phyloP scores from a whole-genome alignment of 2,329 filamentous ascomycete species.

The Verticillium isaacii region DNA sequence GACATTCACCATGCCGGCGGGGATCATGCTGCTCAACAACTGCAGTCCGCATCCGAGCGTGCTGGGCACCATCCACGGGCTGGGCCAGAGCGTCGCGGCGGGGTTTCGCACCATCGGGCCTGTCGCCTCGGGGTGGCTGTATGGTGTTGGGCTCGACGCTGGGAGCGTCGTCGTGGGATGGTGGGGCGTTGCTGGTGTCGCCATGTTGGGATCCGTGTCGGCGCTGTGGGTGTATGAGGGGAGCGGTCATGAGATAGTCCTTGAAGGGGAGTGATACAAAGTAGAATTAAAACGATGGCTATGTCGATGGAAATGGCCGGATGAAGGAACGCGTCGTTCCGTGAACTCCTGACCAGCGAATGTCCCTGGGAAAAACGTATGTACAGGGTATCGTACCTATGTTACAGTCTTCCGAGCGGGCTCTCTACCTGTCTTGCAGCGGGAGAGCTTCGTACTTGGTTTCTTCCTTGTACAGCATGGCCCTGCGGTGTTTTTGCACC shows the following conservation, averaged over 20 bases:
- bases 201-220: constrained; percentile 51
- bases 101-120: constrained; percentile 46
- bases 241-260: constrained; percentile 53
- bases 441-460: not conserved
- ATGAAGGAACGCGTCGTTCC: not conserved
- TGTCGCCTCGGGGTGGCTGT: constrained; percentile 44
- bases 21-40: constrained; percentile 57
- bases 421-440: not conserved
- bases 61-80: constrained; percentile 51
- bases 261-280: constrained; percentile 35
- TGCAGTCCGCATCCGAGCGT: constrained; percentile 55
- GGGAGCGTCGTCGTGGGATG: constrained; percentile 42
- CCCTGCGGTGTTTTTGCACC: not conserved
- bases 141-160: constrained; percentile 37
- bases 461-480: not conserved
- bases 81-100: constrained; percentile 46
- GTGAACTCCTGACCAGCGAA: not conserved
- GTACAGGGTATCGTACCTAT: not conserved
- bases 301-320: not conserved
- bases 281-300: not conserved
- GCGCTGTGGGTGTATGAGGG: constrained; percentile 62
- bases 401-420: not conserved
- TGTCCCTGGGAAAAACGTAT: not conserved
- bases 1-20: constrained; percentile 61
- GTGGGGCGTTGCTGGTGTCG: constrained; percentile 45